Base-by-base conservation (phyloP, 1,284 basidiomycete species). In the Agaricales sp. region DNA sequence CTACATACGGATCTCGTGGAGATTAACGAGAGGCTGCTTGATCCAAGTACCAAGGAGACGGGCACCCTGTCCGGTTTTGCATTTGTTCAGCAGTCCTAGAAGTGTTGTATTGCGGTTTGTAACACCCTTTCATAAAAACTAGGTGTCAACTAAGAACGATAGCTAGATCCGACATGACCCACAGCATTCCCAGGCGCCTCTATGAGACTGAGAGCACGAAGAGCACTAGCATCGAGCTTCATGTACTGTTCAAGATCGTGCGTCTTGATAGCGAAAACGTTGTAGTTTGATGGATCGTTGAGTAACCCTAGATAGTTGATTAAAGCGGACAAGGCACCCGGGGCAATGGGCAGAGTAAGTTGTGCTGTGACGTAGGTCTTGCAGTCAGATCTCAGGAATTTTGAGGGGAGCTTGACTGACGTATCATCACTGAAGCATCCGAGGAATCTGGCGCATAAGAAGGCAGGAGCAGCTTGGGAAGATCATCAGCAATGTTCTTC, bases 21-120 rank as follows among this genome's bases (percentile, higher is more conserved):
- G 67, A 62, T 97, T 97, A 38, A 98, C 82, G 22, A 99, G 70
- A 1, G 96, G 96, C 65, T 99, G 96, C 64, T 97, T 98, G 49
- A 99, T 71, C 95, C 95, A 99, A 51, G 87, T 87, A 0, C 82
- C 88, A 1, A 99, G 74, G 50, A 97, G 65, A 49, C 96, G 73
- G n/a, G 89, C 84, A 0, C 96, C 96, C 63, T 99, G 96, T 0
- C 89, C 84, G 1, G 96, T 99, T 67, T 95, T 96, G 73, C 96
- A 98, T 57, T 87, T 88, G 64, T 99, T 97, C 53, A 99, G 65
- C 18, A 97, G 69, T 0, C 94, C 93, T 51, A 92, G 84, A 3
- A 99, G 64, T 18, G 91, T 96, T 47, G 88, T 90, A 56, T 88
- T 92, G 59, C 87, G 87, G 48, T 78, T 78, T 45, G 66, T 64